These are phyloP conservation scores for Elsinoe batatas DNA, from an alignment of 2,329 filamentous ascomycete genomes.

Conservation along the genomic window DNA sequence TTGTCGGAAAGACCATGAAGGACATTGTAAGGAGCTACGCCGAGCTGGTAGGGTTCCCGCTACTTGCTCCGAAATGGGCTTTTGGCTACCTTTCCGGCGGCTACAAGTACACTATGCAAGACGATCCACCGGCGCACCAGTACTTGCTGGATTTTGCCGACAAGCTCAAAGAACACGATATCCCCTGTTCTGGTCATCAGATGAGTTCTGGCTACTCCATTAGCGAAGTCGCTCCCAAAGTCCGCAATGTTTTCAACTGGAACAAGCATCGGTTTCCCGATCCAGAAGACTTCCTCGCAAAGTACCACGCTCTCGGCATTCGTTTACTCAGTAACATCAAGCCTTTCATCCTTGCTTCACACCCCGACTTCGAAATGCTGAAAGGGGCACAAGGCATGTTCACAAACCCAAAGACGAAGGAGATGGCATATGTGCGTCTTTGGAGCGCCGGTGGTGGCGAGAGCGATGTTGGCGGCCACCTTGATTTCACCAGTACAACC, in stretches of 20 bases:
- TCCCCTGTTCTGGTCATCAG: constrained; percentile 61
- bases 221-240: constrained; percentile 56
- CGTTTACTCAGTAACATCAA: constrained; percentile 63
- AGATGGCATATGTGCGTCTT: constrained; percentile 50
- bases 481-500: constrained; percentile 60
- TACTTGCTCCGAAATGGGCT: constrained; percentile 60
- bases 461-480: constrained; percentile 59
- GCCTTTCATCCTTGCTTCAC: constrained; percentile 57
- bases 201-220: constrained; percentile 66
- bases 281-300: constrained; percentile 52
- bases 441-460: constrained; percentile 66
- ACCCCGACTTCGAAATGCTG: constrained; percentile 56
- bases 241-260: constrained; percentile 63
- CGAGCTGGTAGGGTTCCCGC: constrained; percentile 56
- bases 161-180: constrained; percentile 54
- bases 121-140: constrained; percentile 46
- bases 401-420: constrained; percentile 40
- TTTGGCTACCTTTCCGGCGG: constrained; percentile 65
- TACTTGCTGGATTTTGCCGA: constrained; percentile 51
- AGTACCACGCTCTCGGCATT: constrained; percentile 55
- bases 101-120: constrained; percentile 50
- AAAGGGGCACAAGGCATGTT: constrained; percentile 53
- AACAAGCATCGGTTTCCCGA: constrained; percentile 61
- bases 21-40: constrained; percentile 59
- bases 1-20: constrained; percentile 55